phyloP scores from a whole-genome alignment of 257 asterid species.

The Nicotiana noctiflora region DNA sequence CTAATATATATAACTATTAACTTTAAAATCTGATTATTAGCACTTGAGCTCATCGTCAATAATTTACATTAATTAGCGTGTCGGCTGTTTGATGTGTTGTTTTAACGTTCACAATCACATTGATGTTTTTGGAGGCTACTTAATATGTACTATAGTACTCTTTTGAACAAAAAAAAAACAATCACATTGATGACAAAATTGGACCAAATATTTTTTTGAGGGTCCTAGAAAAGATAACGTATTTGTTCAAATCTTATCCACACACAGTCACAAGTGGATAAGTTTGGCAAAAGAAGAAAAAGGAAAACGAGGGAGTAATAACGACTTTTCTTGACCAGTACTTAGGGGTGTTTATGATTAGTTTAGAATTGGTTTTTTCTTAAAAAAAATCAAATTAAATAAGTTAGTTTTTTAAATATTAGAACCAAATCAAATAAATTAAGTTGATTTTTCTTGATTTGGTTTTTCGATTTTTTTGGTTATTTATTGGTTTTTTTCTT shows the following conservation, averaged over 20 bases:
- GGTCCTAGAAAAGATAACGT: not conserved
- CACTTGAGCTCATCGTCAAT: too few species aligned
- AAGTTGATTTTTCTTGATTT: too few species aligned
- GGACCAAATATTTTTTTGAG: not conserved
- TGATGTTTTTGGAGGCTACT: not conserved
- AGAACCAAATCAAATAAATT: too few species aligned
- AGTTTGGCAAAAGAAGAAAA: not conserved
- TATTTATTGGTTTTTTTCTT: too few species aligned
- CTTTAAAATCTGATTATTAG: too few species aligned
- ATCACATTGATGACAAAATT: not conserved
- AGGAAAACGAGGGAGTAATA: not conserved
- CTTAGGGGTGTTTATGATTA: too few species aligned
- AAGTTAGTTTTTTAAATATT: too few species aligned
- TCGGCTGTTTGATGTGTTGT: not conserved
- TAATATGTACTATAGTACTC: too few species aligned
- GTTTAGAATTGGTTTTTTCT: too few species aligned
- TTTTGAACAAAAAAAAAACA: not conserved
- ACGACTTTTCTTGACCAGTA: not conserved
- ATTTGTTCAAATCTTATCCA: conserved; percentile 5
- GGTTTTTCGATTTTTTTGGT: too few species aligned
- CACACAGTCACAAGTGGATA: not conserved
- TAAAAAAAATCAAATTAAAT: too few species aligned
- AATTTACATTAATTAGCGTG: not conserved
- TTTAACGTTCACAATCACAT: not conserved
- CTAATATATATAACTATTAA: too few species aligned